A percentile compares a stretch with the other conserved stretches of the same genome.
phyloP scores from a whole-genome alignment of 495 filamentous ascomycete genomes.

The Parmelia sp. region DNA sequence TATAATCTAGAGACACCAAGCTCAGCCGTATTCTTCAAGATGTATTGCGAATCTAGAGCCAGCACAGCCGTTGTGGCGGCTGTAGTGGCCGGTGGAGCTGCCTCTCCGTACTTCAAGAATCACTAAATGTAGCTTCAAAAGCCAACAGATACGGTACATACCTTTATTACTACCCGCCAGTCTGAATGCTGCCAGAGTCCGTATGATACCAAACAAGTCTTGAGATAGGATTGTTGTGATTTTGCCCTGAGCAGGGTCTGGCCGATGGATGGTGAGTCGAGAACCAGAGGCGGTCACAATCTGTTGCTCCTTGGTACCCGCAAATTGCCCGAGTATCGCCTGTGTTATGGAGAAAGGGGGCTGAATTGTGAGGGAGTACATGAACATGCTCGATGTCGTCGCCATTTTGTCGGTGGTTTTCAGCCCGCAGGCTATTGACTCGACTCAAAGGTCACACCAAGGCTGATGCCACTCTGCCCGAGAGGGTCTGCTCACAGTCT shows the following conservation, averaged over 20 bases:
- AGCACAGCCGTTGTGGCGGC: constrained; percentile 20
- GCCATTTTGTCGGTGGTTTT: constrained; percentile 64
- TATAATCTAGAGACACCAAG: constrained; percentile 65
- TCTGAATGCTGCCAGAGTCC: constrained; percentile 78
- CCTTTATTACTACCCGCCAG: constrained; percentile 93
- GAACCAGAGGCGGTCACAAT: constrained; percentile 92
- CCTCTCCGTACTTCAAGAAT: constrained; percentile 70
- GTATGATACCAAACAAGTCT: constrained; percentile 92
- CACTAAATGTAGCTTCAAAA: constrained; percentile 79
- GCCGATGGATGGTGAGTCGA: constrained; percentile 77
- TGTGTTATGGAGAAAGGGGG: constrained; percentile 81
- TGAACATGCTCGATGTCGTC: constrained; percentile 93
- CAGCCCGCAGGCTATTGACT: constrained; percentile 10
- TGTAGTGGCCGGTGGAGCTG: constrained; percentile 38
- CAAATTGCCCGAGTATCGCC: constrained; percentile 88
- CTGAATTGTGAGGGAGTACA: constrained; percentile 93
- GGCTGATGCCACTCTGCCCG: not conserved
- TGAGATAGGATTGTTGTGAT: constrained; percentile 78
- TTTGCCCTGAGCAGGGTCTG: constrained; percentile 77
- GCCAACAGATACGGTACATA: constrained; percentile 52
- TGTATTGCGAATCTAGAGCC: constrained; percentile 28
- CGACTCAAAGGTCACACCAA: not conserved
- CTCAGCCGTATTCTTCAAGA: constrained; percentile 54
- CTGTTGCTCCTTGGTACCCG: constrained; percentile 91
- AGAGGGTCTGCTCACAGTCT: not conserved